Evolutionary conservation across 805 yeast species (phyloP).

Genomic region (Ogataea glucozyma): DNA sequence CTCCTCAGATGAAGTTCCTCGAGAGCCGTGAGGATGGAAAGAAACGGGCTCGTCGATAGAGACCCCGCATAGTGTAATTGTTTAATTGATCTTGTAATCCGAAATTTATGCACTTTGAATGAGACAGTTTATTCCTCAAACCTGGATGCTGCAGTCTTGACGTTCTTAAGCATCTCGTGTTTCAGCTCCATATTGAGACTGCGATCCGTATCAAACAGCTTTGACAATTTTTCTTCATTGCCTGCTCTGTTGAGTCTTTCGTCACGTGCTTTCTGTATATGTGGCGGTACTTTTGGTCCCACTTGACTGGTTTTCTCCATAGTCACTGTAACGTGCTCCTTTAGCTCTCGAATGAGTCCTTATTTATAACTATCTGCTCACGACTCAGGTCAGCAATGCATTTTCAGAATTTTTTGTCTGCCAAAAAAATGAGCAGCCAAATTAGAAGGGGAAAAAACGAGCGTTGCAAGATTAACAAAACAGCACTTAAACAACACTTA

Average conservation of each 20-base stretch:
- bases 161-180: slow-evolving; percentile 26
- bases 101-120: slow-evolving; percentile 1
- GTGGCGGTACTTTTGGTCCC: slow-evolving; percentile 31
- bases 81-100: neutral
- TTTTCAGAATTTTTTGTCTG: slow-evolving; percentile 2
- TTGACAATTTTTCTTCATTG: slow-evolving; percentile 10
- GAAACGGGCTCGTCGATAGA: slow-evolving; percentile 3
- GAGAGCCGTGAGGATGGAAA: slow-evolving; percentile 6
- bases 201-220: slow-evolving; percentile 26
- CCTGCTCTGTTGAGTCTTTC: slow-evolving; percentile 14
- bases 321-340: neutral
- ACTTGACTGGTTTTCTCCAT: slow-evolving; percentile 5
- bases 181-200: slow-evolving; percentile 30
- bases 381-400: too few species aligned
- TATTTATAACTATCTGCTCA: too few species aligned
- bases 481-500: neutral
- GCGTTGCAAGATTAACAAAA: slow-evolving; percentile 9
- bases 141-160: slow-evolving; percentile 11
- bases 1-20: slow-evolving; percentile 23
- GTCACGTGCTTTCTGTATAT: slow-evolving; percentile 22
- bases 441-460: slow-evolving; percentile 3
- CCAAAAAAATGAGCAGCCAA: slow-evolving; percentile 3
- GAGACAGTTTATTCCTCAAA: slow-evolving; percentile 16
- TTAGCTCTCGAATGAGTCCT: neutral
- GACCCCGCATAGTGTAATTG: slow-evolving; percentile 19